These are phyloP conservation scores for Fusarium sp. DNA, from an alignment of 2,329 filamentous ascomycete species.

Conservation along the genomic window DNA sequence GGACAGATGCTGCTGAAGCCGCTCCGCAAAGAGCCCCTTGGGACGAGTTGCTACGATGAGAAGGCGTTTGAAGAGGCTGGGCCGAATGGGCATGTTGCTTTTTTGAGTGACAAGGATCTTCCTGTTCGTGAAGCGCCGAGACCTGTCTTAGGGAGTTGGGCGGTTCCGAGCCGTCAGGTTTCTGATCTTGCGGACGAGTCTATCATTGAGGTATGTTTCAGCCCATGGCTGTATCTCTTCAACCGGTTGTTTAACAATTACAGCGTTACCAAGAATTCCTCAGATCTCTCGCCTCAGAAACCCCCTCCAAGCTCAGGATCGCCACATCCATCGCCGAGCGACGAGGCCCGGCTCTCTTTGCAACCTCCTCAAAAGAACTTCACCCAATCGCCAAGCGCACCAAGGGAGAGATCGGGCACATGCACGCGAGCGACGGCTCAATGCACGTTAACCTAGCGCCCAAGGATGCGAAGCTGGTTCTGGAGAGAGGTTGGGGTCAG, in stretches of 20 bases:
- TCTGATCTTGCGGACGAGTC: conserved; percentile 9
- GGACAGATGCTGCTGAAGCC: conserved; percentile 27
- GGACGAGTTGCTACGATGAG: conserved; percentile 21
- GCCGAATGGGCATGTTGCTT: conserved; percentile 19
- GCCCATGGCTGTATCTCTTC: accelerated
- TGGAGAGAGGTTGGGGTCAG: conserved; percentile 34
- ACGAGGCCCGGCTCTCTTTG: conserved; percentile 31
- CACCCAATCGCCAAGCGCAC: conserved; percentile 20
- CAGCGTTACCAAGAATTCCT: conserved; percentile 34
- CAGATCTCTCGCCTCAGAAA: conserved; percentile 20
- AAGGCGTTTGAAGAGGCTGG: conserved; percentile 7
- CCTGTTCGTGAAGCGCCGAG: conserved; percentile 24
- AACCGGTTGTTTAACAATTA: neutral
- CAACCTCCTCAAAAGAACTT: neutral
- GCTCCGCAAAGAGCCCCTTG: conserved; percentile 24
- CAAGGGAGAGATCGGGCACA: conserved; percentile 25
- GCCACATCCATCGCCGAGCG: conserved; percentile 27
- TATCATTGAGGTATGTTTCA: conserved; percentile 3
- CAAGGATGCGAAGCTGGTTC: conserved; percentile 30
- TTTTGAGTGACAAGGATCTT: conserved; percentile 27
- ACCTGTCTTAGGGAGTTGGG: conserved; percentile 27
- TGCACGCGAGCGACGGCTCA: conserved; percentile 36
- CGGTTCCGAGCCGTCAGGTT: conserved; percentile 35
- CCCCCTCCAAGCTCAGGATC: conserved; percentile 29
- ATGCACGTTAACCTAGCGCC: conserved; percentile 33